Conservation (phyloP, 768 basidiomycete species). For the Pleurotus sapidus region DNA sequence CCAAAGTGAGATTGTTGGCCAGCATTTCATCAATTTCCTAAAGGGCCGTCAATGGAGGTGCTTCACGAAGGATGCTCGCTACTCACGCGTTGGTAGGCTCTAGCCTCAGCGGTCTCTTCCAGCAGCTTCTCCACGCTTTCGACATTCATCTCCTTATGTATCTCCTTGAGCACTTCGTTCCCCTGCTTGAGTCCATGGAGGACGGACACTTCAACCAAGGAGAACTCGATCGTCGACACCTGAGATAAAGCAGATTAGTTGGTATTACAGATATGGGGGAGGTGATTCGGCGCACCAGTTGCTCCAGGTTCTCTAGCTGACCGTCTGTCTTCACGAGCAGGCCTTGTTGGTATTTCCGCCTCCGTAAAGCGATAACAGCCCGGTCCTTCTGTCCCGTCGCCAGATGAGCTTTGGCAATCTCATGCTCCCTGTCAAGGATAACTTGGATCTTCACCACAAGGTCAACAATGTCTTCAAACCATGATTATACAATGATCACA, state of each 20-base stretch:
- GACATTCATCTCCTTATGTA: conserved; percentile 90
- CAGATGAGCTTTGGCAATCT: conserved; percentile 84
- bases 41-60: neutral
- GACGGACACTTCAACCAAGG: conserved; percentile 89
- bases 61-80: no score
- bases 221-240: conserved; percentile 97
- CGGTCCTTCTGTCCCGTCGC: conserved; percentile 80
- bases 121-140: conserved; percentile 93
- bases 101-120: conserved; percentile 90
- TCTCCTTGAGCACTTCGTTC: conserved; percentile 88
- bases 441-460: conserved; percentile 68
- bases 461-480: neutral
- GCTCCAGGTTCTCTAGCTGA: conserved; percentile 86
- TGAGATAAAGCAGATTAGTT: conserved; percentile 23
- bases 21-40: conserved; percentile 94
- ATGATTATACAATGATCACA: conserved; percentile 24
- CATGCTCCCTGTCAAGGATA: conserved; percentile 83
- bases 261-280: neutral
- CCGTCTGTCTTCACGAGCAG: conserved; percentile 84
- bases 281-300: conserved; percentile 55
- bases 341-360: conserved; percentile 91
- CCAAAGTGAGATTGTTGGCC: conserved; percentile 73
- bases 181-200: conserved; percentile 92
- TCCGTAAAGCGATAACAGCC: conserved; percentile 83
- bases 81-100: conserved; percentile 82